Evolutionary conservation across 1,139 yeast species (phyloP).

Genomic region (Ogataea hybrid): DNA sequence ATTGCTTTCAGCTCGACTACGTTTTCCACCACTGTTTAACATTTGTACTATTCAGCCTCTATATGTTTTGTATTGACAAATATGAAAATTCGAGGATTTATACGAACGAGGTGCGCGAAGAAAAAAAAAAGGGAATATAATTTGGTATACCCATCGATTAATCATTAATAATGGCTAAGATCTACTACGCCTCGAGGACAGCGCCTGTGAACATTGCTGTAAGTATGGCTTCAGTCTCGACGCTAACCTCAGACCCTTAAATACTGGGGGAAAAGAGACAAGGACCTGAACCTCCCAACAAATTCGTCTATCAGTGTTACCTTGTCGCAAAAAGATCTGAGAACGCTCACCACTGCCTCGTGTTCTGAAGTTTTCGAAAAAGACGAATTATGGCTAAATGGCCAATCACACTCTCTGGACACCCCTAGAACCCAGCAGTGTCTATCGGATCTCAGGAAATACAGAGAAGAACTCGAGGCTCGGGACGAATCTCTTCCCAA

Average conservation of each 20-base stretch:
- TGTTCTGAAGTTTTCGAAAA: slow-evolving; percentile 53
- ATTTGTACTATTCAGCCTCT: slow-evolving; percentile 16
- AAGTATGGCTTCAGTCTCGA: slow-evolving; percentile 30
- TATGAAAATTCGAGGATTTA: slow-evolving; percentile 1
- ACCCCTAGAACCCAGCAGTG: slow-evolving; percentile 76
- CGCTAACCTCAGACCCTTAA: slow-evolving; percentile 61
- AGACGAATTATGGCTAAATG: slow-evolving; percentile 84
- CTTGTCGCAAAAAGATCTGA: slow-evolving; percentile 80
- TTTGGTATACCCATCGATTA: background rate
- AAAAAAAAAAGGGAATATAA: slow-evolving; percentile 6
- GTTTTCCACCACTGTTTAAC: slow-evolving; percentile 8
- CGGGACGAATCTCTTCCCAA: slow-evolving; percentile 51
- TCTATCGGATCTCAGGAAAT: slow-evolving; percentile 66
- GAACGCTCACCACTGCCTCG: slow-evolving; percentile 88
- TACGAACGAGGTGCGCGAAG: slow-evolving; percentile 4
- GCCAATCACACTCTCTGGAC: slow-evolving; percentile 38
- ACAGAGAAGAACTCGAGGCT: slow-evolving; percentile 57
- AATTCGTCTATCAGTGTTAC: slow-evolving; percentile 95
- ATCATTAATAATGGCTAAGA: slow-evolving; percentile 24
- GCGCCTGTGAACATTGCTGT: slow-evolving; percentile 98
- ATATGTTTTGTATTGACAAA: slow-evolving; percentile 6
- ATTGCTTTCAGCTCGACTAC: slow-evolving; percentile 1
- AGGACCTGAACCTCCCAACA: slow-evolving; percentile 83
- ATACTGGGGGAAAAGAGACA: slow-evolving; percentile 98
- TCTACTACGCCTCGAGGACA: slow-evolving; percentile 77